phyloP scores from a whole-genome alignment of 2,329 filamentous ascomycete species.

The Fusarium beomiforme region DNA sequence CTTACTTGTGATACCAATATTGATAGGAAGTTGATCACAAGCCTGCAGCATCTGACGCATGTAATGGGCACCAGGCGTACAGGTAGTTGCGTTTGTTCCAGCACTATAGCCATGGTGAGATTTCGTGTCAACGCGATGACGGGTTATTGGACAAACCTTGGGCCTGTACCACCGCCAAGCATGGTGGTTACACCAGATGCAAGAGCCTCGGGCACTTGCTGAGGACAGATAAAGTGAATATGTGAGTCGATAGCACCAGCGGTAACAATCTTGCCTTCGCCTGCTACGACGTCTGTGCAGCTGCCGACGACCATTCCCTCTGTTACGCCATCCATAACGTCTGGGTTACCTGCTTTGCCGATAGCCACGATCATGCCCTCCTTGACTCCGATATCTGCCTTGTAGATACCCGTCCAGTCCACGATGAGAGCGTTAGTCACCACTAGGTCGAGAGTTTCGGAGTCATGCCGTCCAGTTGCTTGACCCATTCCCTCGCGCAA shows the following conservation, averaged over 20 bases:
- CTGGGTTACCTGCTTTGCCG: constrained; percentile 96
- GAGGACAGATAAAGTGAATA: constrained; percentile 94
- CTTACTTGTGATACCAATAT: constrained; percentile 92
- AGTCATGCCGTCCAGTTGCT: constrained; percentile 78
- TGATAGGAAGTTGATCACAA: constrained; percentile 82
- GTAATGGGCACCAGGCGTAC: constrained; percentile 85
- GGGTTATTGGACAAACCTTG: constrained; percentile 65
- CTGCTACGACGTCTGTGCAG: constrained; percentile 91
- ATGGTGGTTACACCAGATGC: constrained; percentile 90
- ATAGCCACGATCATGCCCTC: constrained; percentile 86
- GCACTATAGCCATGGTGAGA: constrained; percentile 62
- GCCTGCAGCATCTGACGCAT: constrained; percentile 92
- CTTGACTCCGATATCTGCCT: constrained; percentile 95
- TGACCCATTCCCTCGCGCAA: constrained; percentile 96
- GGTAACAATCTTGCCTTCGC: constrained; percentile 89
- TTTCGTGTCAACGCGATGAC: neutral
- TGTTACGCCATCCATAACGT: constrained; percentile 91
- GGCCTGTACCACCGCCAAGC: constrained; percentile 90
- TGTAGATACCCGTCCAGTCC: constrained; percentile 93
- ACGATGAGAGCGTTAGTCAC: constrained; percentile 90
- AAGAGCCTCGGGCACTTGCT: constrained; percentile 86
- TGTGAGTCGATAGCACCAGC: constrained; percentile 91
- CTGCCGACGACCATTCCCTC: constrained; percentile 83
- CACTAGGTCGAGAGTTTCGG: constrained; percentile 82
- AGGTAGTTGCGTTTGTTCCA: constrained; percentile 91